Evolutionary conservation across 2,329 filamentous ascomycete species (phyloP), one percentile per base, ranked within the genome.

Genomic region (Sclerotinia spermophila): DNA sequence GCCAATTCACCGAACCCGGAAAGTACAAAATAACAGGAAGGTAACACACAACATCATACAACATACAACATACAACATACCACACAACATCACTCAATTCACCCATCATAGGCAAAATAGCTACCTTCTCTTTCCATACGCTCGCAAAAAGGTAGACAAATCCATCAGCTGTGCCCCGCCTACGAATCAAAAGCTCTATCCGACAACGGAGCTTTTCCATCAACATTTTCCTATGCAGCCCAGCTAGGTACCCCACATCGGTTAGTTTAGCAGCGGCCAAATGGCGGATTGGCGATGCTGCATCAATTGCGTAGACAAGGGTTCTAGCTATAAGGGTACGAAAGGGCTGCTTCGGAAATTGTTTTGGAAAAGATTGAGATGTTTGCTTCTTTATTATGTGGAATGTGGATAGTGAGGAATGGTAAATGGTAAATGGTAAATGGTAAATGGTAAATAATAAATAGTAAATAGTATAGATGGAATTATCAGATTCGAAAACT

Each of bases 111-210:
- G 58, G 58, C 58, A 61, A 44, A 61, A 61, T 30, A 17, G n/a
- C 24, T 42, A 21, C n/a, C n/a, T 13, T 6, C 13, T 8, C 48
- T 6, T 15, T 8, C 48, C 5, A 27, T 51, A 8, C 10, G 48
- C 6, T 17, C n/a, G 17, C n/a, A n/a, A 30, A 24, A 15, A 21
- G 21, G 38, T 13, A 1, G 19, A 33, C 33, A 64, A 11, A 51
- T 19, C 30, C 44, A 64, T 51, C 61, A 64, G 61, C 42, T 51
- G 33, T 51, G 44, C 61, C 61, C 61, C 44, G 44, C 61, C 61
- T 17, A 51, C 44, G 30, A 51, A 51, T 38, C 5, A 64, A 38
- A 40, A 51, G 13, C 48, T n/a, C 45, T 30, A 65, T 65, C 62
- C 62, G 62, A 65, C 62, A 65, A 40, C 62, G 62, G 62, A 65